phyloP scores from a whole-genome alignment of 352 stramenopile species.

The Pythium periplocum region DNA sequence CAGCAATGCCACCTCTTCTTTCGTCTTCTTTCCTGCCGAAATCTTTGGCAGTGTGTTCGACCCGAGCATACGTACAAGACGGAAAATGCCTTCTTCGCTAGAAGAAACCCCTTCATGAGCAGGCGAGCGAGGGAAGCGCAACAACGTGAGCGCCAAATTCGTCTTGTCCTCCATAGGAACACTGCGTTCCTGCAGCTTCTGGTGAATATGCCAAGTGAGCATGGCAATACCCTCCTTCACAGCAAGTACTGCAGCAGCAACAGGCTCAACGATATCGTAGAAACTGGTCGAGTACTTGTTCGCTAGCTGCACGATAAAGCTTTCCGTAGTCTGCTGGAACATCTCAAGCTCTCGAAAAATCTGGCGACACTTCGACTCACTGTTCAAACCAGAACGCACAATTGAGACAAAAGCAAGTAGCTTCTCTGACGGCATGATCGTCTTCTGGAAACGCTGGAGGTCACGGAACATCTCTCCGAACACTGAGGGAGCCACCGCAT shows the following conservation, averaged over 20 bases:
- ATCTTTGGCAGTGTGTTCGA: slow-evolving; percentile 11
- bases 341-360: slow-evolving; percentile 82
- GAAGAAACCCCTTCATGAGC: neutral
- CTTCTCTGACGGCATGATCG: slow-evolving; percentile 63
- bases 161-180: slow-evolving; percentile 45
- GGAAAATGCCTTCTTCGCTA: slow-evolving; percentile 11
- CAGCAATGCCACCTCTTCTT: slow-evolving; percentile 49
- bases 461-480: slow-evolving; percentile 80
- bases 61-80: slow-evolving; percentile 17
- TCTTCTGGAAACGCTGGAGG: slow-evolving; percentile 62
- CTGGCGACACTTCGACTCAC: slow-evolving; percentile 47
- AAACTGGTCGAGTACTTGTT: slow-evolving; percentile 75
- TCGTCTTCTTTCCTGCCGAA: slow-evolving; percentile 36
- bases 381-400: slow-evolving; percentile 26
- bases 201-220: slow-evolving; percentile 53
- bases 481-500: slow-evolving; percentile 4
- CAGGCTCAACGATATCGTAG: slow-evolving; percentile 78
- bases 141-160: slow-evolving; percentile 39
- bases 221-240: slow-evolving; percentile 86
- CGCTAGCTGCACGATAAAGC: slow-evolving; percentile 56
- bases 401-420: slow-evolving; percentile 42
- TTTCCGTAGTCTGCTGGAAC: slow-evolving; percentile 86
- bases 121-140: slow-evolving; percentile 59
- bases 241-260: slow-evolving; percentile 66
- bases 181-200: slow-evolving; percentile 42